Base-by-base conservation (phyloP, 768 basidiomycete genomes). In the Kwoniella heveanensis region DNA sequence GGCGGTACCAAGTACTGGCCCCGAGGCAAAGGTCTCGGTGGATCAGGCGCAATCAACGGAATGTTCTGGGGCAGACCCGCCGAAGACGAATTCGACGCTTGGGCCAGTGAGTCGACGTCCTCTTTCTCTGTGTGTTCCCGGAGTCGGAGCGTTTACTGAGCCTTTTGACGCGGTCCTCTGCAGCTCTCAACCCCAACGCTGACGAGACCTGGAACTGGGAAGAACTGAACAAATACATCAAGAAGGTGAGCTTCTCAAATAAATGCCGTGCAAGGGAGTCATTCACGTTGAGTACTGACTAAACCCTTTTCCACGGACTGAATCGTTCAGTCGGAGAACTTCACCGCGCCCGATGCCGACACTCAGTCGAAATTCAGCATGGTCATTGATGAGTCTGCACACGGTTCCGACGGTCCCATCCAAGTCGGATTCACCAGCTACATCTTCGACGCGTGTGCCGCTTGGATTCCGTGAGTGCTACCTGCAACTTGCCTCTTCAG, bases 41-140 rank as follows among this genome's bases (percentile, higher is more conserved):
- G 88, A 6, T 87, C 85, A 0, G 83, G 86, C 29, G 87, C 88
- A 9, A 82, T 88, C 57, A 90, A 90, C 76, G 88, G 86, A 52
- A 83, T 89, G 83, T 88, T 87, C 80, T 80, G 84, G 66, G 69
- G 76, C 22, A 37, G 71, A 58, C 71, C 65, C 17, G 63, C 63
- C 26, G 24, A 47, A 48, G 48, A 60, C 27, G 71, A 76, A 21
- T 73, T 74, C 47, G 70, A 74, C 53, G 70, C 72, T 57, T 74
- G 72, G 69, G 68, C 62, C 2, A 68, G 71, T 74, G 57, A 66
- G 70, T 68, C 2, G n/a, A 44, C 27, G 26, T 17, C 39, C 32
- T 32, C 32, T 32, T 32, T 5, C 32, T 5, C 46, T 51, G 22
- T 54, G 51, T 52, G 27, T 5, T 52, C 13, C n/a, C n/a, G n/a